Evolutionary conservation across 257 asterid species (phyloP), one percentile per base, ranked within the genome.

Genomic region (Verbena officinalis): DNA sequence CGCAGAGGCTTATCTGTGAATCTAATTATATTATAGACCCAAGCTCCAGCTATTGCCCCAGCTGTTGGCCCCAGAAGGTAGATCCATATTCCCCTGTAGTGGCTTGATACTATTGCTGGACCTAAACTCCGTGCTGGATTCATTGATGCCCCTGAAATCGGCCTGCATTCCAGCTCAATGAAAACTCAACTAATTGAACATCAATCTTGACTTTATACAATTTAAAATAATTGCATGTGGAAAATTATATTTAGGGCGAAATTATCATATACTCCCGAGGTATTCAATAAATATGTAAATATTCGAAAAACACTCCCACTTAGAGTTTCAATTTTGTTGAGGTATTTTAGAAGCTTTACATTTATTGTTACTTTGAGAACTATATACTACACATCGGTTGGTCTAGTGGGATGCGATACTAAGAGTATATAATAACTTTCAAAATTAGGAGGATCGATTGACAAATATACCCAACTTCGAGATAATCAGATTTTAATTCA

Each of bases 131-230:
- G 82, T 62, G 97, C 95, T 56, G 97, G 97, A 54, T 90, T 90
- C 97, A 90, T 90, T n/a, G 97, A 90, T 19, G 97, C 97, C 46
- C 97, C 97, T 0, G 97, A 85, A 10, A 90, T 80, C 0, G 96
- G 86, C 73, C 97, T 90, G 77, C 71, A 57, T 7, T 44, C 71
- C 51, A 0, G 24, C 17, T 57, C 17, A 43, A 46, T 4, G 1
- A 15, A 27, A 23, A 45, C 22, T 21, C 31, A 34, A 36, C 40
- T 5, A 2, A 2, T n/a, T n/a, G n/a, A n/a, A n/a, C n/a, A n/a
- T 9, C 16, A 51, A 38, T 58, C 48, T 34, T 57, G 63, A 38
- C 46, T 39, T 39, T 21, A 31, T 16, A 5, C 36, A 17, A 19
- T 6, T 10, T 11, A 59, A 20, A 59, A 27, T 5, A 24, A 24